Evolutionary conservation across 768 basidiomycete species (phyloP).

Genomic region (Sistotremastrum niveocremeum): DNA sequence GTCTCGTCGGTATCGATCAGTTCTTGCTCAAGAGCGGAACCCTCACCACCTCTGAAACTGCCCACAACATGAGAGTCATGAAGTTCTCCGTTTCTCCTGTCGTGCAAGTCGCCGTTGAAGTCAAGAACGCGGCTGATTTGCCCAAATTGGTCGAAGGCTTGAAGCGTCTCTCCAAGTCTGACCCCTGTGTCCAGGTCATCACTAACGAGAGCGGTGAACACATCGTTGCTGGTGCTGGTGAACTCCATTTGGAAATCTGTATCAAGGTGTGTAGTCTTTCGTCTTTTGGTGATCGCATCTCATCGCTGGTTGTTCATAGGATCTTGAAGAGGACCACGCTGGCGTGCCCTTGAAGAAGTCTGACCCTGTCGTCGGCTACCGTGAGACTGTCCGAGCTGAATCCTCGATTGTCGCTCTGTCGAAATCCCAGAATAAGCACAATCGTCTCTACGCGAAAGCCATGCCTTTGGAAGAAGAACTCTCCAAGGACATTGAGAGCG

Average conservation of each 20-base stretch:
- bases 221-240: slow-evolving; percentile 98
- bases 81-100: slow-evolving; percentile 99
- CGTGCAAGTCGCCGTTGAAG: slow-evolving; percentile 97
- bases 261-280: slow-evolving; percentile 56
- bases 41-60: slow-evolving; percentile 93
- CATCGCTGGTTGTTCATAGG: slow-evolving; percentile 29
- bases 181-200: slow-evolving; percentile 97
- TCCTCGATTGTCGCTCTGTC: slow-evolving; percentile 93
- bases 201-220: slow-evolving; percentile 89
- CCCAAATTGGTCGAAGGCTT: slow-evolving; percentile 99
- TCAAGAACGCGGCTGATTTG: slow-evolving; percentile 98
- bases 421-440: slow-evolving; percentile 99
- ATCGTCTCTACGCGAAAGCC: slow-evolving; percentile 92
- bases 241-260: slow-evolving; percentile 98
- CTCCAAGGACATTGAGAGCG: slow-evolving; percentile 80
- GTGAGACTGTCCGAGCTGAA: slow-evolving; percentile 94
- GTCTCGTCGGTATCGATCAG: slow-evolving; percentile 99
- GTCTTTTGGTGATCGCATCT: background rate
- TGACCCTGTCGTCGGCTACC: slow-evolving; percentile 93
- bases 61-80: slow-evolving; percentile 99
- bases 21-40: slow-evolving; percentile 99
- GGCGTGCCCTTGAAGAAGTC: slow-evolving; percentile 98
- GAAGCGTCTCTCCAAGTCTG: slow-evolving; percentile 99
- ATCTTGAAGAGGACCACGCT: slow-evolving; percentile 98
- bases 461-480: slow-evolving; percentile 90